phyloP scores from a whole-genome alignment of 139 green algal species.

The Chlamydomonas urium region DNA sequence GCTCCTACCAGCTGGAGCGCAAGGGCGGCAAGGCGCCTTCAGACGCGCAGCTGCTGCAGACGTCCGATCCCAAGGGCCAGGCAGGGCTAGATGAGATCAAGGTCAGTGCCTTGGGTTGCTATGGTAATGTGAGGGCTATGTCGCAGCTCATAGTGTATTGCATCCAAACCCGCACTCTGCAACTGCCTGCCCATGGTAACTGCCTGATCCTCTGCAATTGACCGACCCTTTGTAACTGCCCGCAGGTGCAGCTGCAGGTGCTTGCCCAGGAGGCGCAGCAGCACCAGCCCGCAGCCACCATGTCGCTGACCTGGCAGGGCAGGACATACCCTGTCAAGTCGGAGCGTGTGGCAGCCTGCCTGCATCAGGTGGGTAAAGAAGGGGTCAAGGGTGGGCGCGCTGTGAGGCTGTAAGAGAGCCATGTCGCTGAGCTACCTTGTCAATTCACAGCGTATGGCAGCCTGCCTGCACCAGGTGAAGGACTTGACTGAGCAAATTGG shows the following conservation, averaged over 20 bases:
- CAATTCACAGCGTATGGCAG: neutral
- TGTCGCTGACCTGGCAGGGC: conserved; percentile 18
- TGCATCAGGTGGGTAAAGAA: too few species aligned
- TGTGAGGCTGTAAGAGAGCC: too few species aligned
- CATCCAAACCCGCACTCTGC: too few species aligned
- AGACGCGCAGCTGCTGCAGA: conserved; percentile 9
- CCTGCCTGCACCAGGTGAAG: too few species aligned
- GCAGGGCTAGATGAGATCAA: neutral
- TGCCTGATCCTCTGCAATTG: too few species aligned
- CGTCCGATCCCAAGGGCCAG: conserved; percentile 1
- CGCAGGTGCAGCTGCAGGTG: conserved; percentile 25
- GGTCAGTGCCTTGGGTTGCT: neutral
- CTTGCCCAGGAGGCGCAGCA: conserved; percentile 55
- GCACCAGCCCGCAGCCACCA: neutral
- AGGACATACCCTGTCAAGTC: conserved; percentile 15
- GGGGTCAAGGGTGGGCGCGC: too few species aligned
- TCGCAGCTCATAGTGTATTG: too few species aligned
- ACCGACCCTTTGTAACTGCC: too few species aligned
- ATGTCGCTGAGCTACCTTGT: conserved; percentile 18
- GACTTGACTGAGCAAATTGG: too few species aligned
- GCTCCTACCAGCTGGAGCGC: conserved; percentile 72
- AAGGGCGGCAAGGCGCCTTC: conserved; percentile 24
- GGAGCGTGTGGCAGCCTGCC: conserved; percentile 4
- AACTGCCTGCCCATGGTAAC: too few species aligned
- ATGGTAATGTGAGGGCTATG: conserved; percentile 20